phyloP scores from a whole-genome alignment of 1,284 basidiomycete species.

The Sporisorium reilianum region DNA sequence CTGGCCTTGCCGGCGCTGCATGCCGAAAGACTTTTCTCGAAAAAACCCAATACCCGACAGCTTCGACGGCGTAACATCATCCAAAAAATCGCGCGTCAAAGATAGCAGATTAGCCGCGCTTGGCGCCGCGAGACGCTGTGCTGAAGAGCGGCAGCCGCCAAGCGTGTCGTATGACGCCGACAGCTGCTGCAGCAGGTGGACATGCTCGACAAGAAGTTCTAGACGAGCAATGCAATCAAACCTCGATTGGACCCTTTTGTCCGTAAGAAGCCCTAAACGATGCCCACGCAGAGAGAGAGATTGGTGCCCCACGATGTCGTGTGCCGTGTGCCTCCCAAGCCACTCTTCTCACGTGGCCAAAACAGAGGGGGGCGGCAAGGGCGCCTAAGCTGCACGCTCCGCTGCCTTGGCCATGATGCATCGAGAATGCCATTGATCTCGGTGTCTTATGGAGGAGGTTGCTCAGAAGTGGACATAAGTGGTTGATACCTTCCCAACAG shows the following conservation, averaged over 20 bases:
- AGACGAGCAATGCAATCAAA: neutral
- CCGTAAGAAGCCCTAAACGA: neutral
- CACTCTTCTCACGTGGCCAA: neutral
- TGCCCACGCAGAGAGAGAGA: neutral
- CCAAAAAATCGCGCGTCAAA: no score
- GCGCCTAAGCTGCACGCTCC: neutral
- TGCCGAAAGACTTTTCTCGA: neutral
- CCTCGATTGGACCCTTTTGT: neutral
- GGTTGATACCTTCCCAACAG: neutral
- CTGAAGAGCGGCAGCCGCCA: neutral
- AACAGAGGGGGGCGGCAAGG: neutral
- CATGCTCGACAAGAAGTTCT: neutral
- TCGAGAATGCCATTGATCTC: neutral
- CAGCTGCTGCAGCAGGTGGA: neutral
- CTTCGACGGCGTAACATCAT: neutral
- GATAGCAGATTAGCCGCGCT: slow-evolving; percentile 4
- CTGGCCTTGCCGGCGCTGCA: neutral
- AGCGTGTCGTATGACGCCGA: neutral
- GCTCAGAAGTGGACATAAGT: neutral
- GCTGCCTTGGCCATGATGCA: neutral
- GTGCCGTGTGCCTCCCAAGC: neutral
- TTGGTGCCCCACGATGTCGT: neutral
- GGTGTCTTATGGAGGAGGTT: neutral
- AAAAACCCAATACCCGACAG: neutral
- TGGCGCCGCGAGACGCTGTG: neutral